Evolutionary conservation across 1,139 yeast species (phyloP), one percentile per base, ranked within the genome.

Genomic region (Saccharomycopsis crataegensis): DNA sequence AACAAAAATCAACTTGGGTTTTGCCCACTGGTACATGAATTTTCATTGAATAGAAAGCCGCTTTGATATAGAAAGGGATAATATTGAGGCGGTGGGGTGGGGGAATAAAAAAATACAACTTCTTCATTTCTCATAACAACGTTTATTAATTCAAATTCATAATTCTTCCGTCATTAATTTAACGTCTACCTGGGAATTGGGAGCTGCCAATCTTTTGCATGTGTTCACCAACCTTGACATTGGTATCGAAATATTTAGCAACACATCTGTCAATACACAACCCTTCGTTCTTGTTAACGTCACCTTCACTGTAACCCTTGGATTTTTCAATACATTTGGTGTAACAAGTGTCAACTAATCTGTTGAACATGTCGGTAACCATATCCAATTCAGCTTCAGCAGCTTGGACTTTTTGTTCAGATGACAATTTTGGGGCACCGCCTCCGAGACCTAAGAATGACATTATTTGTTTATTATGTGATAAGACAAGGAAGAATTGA

Each of bases 331-430:
- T 86, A 74, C 99, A 93, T 74, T 93, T 93, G 64, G 75, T 71
- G 70, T 93, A 95, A 71, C 99, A 93, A 64, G 90, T 86, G 62
- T 84, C 90, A 22, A 79, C 83, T 60, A 79, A 68, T 64, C 85
- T 82, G 79, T 91, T 91, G 81, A 91, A 91, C 97, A 91, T 90
- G 62, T 94, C 96, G 36, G 97, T 90, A 62, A 91, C 96, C 84
- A 91, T 85, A 68, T 91, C 98, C 62, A 91, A 79, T 71, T 91
- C 98, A 50, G 87, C 79, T 68, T 83, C 89, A 53, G 98, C 97
- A 64, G 94, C 96, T 63, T 77, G 77, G 59, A 86, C 75, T 70
- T 86, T 86, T 68, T 84, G 90, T 62, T 83, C 86, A 49, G 89
- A 78, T 44, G 86, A 76, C 59, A 82, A 67, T 69, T 83, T 88